Conservation (phyloP, 495 filamentous ascomycete genomes). For the Xylaria palmicola region DNA sequence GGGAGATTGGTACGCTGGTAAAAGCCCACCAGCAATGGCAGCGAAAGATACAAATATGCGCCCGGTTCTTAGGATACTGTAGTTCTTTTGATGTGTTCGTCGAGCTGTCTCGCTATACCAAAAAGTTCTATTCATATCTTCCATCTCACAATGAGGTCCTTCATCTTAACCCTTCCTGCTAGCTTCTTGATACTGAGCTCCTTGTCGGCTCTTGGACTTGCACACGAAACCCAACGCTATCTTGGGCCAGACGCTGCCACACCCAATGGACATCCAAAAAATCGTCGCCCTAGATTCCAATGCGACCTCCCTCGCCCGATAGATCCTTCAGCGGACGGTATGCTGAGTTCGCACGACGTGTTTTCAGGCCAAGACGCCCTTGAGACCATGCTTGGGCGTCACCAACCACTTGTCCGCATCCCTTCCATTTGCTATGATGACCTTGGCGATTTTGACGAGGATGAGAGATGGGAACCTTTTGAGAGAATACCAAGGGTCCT, state of each 20-base stretch:
- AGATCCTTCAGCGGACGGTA: not conserved
- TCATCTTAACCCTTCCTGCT: not conserved
- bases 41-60: too few species aligned
- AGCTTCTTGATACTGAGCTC: not conserved
- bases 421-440: constrained; percentile 51
- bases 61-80: too few species aligned
- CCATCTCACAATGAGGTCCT: not conserved
- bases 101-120: too few species aligned
- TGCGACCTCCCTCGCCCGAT: not conserved
- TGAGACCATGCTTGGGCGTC: constrained; percentile 25
- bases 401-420: constrained; percentile 36
- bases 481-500: constrained; percentile 40
- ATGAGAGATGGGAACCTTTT: constrained; percentile 49
- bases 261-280: not conserved
- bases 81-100: too few species aligned
- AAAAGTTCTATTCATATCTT: too few species aligned
- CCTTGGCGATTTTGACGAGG: constrained; percentile 45
- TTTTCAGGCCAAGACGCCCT: not conserved
- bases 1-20: too few species aligned
- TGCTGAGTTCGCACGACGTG: not conserved
- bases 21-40: too few species aligned
- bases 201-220: not conserved
- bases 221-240: not conserved
- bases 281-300: not conserved
- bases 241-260: not conserved